Percentiles rank a stretch among this genome's conserved stretches.
Evolutionary conservation across 2,329 filamentous ascomycete genomes (phyloP).

Genomic region (Aureobasidium sp.): DNA sequence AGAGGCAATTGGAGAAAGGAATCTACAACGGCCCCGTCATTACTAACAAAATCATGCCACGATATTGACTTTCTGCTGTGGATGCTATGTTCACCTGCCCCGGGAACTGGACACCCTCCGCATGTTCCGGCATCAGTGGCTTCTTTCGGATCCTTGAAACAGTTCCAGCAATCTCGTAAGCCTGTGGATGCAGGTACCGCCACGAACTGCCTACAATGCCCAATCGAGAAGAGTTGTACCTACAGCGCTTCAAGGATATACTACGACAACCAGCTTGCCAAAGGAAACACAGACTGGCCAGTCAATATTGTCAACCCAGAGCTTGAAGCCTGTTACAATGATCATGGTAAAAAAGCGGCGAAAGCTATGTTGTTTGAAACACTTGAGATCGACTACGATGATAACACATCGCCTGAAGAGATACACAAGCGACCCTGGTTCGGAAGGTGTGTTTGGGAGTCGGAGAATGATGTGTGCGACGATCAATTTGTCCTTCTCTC

Average conservation of each 20-base stretch:
- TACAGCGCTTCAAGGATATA: constrained; percentile 85
- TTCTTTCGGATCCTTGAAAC: constrained; percentile 67
- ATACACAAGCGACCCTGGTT: constrained; percentile 58
- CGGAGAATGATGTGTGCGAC: constrained; percentile 88
- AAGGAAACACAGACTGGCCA: constrained; percentile 68
- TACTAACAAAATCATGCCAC: constrained; percentile 93
- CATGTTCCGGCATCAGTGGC: constrained; percentile 70
- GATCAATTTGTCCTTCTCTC: constrained; percentile 82
- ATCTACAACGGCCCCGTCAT: constrained; percentile 64
- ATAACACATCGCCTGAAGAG: constrained; percentile 40
- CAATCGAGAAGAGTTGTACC: constrained; percentile 64
- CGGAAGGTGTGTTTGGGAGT: constrained; percentile 86
- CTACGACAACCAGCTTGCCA: constrained; percentile 56
- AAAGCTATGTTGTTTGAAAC: constrained; percentile 39
- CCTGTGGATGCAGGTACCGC: constrained; percentile 63
- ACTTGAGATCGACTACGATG: constrained; percentile 47
- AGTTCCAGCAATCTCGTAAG: constrained; percentile 69
- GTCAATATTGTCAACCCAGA: constrained; percentile 85
- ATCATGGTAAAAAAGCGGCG: constrained; percentile 40
- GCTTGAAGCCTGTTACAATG: constrained; percentile 64
- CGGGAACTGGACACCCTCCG: constrained; percentile 34
- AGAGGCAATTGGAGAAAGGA: constrained; percentile 88
- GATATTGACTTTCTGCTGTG: constrained; percentile 91
- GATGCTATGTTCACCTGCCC: constrained; percentile 68
- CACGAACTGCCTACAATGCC: constrained; percentile 81